Base-by-base conservation (phyloP, 139 green algal genomes). In the Medakamo hakoo region DNA sequence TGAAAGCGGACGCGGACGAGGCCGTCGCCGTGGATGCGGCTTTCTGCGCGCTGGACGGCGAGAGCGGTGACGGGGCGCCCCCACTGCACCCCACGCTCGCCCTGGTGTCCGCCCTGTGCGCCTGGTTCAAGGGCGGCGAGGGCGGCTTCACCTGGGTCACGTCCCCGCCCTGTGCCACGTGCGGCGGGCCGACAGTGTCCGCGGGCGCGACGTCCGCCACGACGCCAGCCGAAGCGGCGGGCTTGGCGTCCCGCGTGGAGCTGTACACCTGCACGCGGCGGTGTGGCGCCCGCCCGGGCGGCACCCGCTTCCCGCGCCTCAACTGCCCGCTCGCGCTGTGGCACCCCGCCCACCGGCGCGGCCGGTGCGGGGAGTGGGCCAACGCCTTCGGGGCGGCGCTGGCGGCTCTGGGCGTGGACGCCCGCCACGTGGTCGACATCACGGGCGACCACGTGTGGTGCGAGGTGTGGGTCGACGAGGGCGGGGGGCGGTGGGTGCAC, bases 71-170 rank as follows among this genome's bases (percentile, higher is more conserved):
- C n/a, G n/a, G n/a, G n/a, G n/a, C n/a, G n/a, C n/a, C n/a, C n/a
- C n/a, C n/a, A n/a, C n/a, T n/a, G n/a, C 48, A 76, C 9, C 40
- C 40, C 40, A 52, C 9, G 20, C 40, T 71, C 19, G 69, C 73
- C 1, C 26, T 62, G 60, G 58, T 19, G 27, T 21, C 40, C 40
- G 40, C 40, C 40, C 57, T 90, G 57, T 70, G 88, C 58, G 14
- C 24, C 2, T 93, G 82, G 82, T 93, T 88, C 72, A 91, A 93
- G 70, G 27, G n/a, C n/a, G n/a, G n/a, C n/a, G n/a, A 22, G 0
- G 30, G 68, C 21, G 88, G 87, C 65, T 90, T 93, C 67, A 67
- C 40, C 2, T 92, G 85, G 85, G 78, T 87, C 26, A 49, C 64
- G 23, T 23, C 4, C 9, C 72, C 74, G 23, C 57, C 69, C 3